Percentiles rank a stretch among this genome's conserved stretches.
Evolutionary conservation across 305 asterid genomes (phyloP).

Genomic region (Rubia peregrina): DNA sequence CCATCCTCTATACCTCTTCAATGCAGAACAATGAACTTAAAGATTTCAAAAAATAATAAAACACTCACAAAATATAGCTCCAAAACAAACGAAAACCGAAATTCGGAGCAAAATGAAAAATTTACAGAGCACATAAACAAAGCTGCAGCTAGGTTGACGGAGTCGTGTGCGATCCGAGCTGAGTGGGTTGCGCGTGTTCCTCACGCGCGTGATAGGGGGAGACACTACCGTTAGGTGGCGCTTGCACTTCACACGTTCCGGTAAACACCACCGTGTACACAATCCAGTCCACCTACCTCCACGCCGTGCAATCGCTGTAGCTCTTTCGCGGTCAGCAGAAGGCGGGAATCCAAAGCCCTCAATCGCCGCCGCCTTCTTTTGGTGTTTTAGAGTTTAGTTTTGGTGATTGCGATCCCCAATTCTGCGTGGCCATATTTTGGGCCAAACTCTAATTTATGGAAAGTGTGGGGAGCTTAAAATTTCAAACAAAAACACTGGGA

Average conservation of each 20-base stretch:
- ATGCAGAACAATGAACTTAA: neutral
- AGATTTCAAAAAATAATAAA: neutral
- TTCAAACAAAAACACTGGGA: neutral
- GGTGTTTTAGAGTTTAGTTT: neutral
- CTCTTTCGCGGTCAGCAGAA: neutral
- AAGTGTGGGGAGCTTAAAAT: neutral
- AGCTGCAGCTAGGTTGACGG: no score
- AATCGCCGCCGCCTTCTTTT: neutral
- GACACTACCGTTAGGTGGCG: no score
- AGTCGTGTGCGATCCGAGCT: no score
- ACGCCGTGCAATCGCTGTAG: neutral
- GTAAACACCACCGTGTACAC: no score
- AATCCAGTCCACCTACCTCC: no score
- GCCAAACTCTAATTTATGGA: neutral
- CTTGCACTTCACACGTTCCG: no score
- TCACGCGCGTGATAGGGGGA: no score
- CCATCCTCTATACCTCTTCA: conserved; percentile 29
- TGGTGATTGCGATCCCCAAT: neutral
- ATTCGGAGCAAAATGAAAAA: neutral
- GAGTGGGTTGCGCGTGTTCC: no score
- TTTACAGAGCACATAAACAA: no score
- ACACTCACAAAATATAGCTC: neutral
- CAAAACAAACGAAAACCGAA: neutral
- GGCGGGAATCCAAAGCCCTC: neutral
- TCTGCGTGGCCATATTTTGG: neutral